Conservation (phyloP, 2,329 filamentous ascomycete species). For the Talaromyces rugulosus region DNA sequence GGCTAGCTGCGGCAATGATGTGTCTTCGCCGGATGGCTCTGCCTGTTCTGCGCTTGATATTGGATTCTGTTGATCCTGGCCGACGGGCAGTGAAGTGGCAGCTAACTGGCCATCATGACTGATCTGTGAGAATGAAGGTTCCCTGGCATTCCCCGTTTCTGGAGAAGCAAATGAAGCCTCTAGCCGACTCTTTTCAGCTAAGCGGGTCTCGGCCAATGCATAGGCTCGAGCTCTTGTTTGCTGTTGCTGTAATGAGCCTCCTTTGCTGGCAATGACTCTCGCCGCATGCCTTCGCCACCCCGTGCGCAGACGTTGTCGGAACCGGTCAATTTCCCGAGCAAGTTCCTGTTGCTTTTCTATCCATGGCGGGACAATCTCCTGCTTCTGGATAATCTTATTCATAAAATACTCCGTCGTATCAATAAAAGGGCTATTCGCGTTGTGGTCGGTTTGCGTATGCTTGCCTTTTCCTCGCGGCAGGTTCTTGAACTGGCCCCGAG, state of each 20-base stretch:
- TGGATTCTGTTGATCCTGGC: background rate
- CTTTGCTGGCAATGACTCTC: constrained; percentile 69
- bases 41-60: background rate
- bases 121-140: constrained; percentile 17
- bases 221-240: constrained; percentile 67
- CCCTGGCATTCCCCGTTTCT: background rate
- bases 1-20: constrained; percentile 38
- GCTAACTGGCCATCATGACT: constrained; percentile 23
- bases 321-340: constrained; percentile 61
- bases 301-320: constrained; percentile 68
- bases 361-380: constrained; percentile 95
- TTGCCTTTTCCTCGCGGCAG: constrained; percentile 75
- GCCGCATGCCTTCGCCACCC: constrained; percentile 86
- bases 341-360: constrained; percentile 98
- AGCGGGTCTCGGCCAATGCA: constrained; percentile 65
- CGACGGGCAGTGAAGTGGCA: constrained; percentile 1
- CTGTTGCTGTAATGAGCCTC: constrained; percentile 70
- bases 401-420: constrained; percentile 97
- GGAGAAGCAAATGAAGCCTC: constrained; percentile 21
- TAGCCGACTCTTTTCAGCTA: constrained; percentile 21
- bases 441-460: constrained; percentile 66
- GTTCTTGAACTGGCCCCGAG: constrained; percentile 81
- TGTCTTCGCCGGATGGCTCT: constrained; percentile 10
- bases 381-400: constrained; percentile 97
- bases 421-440: constrained; percentile 81